Percentiles rank a stretch among this genome's conserved stretches.
phyloP scores from a whole-genome alignment of 306 rosid species.

The Coriaria nepalensis region DNA sequence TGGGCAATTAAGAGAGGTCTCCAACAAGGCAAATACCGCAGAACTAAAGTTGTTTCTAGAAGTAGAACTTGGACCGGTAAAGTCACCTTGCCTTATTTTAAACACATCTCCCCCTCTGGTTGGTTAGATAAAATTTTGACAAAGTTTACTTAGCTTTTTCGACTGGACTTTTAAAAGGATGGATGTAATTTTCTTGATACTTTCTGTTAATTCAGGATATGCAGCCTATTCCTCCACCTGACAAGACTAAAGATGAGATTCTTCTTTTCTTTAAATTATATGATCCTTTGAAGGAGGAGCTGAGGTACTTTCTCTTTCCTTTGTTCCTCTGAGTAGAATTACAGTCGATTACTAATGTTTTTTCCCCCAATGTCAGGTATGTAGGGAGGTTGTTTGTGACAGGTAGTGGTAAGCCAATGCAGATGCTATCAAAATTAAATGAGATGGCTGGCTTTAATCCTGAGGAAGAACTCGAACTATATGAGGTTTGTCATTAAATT shows the following conservation, averaged over 20 bases:
- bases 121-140: too few species aligned
- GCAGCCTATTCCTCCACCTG: conserved; percentile 52
- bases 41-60: conserved; percentile 80
- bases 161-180: neutral
- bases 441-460: conserved; percentile 72
- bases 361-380: conserved; percentile 37
- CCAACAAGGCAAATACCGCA: conserved; percentile 51
- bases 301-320: conserved; percentile 32
- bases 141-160: too few species aligned
- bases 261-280: conserved; percentile 74
- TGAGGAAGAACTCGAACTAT: conserved; percentile 67
- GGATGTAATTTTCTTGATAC: neutral
- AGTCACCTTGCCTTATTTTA: conserved; percentile 8
- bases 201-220: conserved; percentile 40
- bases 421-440: conserved; percentile 53
- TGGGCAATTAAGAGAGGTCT: conserved; percentile 68
- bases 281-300: conserved; percentile 55
- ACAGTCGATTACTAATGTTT: conserved; percentile 16
- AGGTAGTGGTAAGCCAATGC: conserved; percentile 50
- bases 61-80: conserved; percentile 66
- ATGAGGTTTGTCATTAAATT: conserved; percentile 41
- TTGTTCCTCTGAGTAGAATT: neutral
- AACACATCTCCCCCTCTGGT: neutral
- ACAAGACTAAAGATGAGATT: conserved; percentile 62
- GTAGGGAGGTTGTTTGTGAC: conserved; percentile 68